Base-by-base conservation (phyloP, 2,329 filamentous ascomycete species). In the Beauveria caledonica region DNA sequence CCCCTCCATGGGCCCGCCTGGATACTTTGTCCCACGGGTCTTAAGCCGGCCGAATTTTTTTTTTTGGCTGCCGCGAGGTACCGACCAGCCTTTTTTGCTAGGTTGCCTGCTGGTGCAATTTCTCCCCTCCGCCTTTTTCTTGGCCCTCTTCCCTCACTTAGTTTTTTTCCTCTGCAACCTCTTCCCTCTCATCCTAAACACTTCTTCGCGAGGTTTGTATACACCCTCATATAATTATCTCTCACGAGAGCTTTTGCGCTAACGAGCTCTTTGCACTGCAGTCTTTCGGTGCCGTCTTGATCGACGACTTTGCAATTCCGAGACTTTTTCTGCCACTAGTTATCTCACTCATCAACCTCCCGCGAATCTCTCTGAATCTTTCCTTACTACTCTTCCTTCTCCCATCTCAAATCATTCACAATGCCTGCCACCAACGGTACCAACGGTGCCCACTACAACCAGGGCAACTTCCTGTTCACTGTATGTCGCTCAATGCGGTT, bases 381-480 rank as follows among this genome's bases (percentile, higher is more conserved):
- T 66, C 66, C 64, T 69, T 64, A 66, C 61, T 66, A 63, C 61
- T 65, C 56, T 62, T 62, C 61, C 58, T 64, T 50, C 63, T 62
- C 65, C 63, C 64, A 57, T 63, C 59, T 60, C 65, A 66, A 66
- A 67, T 67, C 65, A 63, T 57, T 76, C 80, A 86, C 72, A 78
- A 88, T 88, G 86, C 75, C 78, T 74, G 69, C 74, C 66, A 66
- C 77, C 74, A 83, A 81, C 76, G 75, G 80, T 66, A 72, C 73
- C 71, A 72, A 69, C 64, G 75, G 73, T 72, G 74, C 72, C 69
- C 78, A 80, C 74, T 77, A 81, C 74, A 83, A 85, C 68, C 74
- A 81, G 73, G 87, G 86, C 66, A 89, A 85, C 69, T 93, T 93
- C 81, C 85, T 93, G 67, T 93, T 93, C 84, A 94, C 90, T 71